phyloP scores from a whole-genome alignment of 352 stramenopile genomes.

The Blastocystis sp. region DNA sequence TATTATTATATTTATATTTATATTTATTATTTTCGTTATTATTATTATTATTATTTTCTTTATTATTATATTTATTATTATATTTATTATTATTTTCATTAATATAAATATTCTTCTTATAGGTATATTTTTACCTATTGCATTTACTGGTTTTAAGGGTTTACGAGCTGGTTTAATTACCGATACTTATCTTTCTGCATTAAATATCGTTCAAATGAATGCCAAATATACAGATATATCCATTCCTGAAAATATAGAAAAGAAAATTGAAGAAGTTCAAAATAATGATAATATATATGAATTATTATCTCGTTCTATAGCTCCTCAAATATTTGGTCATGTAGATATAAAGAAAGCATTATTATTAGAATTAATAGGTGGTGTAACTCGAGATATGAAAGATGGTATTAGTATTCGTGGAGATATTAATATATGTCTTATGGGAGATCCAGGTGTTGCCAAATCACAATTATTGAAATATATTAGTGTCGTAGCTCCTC shows the following conservation, averaged over 20 bases:
- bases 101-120: too few relatives aligned
- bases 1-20: too few relatives aligned
- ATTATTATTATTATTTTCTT: too few relatives aligned
- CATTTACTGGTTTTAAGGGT: slow-evolving; percentile 68
- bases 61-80: slow-evolving; percentile 59
- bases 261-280: slow-evolving; percentile 51
- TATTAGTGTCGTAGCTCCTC: slow-evolving; percentile 75
- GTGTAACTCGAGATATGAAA: slow-evolving; percentile 46
- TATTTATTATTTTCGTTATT: too few relatives aligned
- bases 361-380: slow-evolving; percentile 70
- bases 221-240: slow-evolving; percentile 44
- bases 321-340: slow-evolving; percentile 95
- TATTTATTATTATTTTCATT: too few relatives aligned
- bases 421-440: slow-evolving; percentile 94
- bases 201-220: slow-evolving; percentile 67
- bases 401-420: slow-evolving; percentile 85
- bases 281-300: slow-evolving; percentile 65
- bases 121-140: slow-evolving; percentile 44
- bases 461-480: slow-evolving; percentile 98
- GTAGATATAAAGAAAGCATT: slow-evolving; percentile 96
- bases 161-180: slow-evolving; percentile 86
- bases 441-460: slow-evolving; percentile 85
- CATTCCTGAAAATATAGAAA: slow-evolving; percentile 48
- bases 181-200: slow-evolving; percentile 86
- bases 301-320: slow-evolving; percentile 74